Conservation (phyloP, 1,284 basidiomycete genomes). For the Marasmius oreades region DNA sequence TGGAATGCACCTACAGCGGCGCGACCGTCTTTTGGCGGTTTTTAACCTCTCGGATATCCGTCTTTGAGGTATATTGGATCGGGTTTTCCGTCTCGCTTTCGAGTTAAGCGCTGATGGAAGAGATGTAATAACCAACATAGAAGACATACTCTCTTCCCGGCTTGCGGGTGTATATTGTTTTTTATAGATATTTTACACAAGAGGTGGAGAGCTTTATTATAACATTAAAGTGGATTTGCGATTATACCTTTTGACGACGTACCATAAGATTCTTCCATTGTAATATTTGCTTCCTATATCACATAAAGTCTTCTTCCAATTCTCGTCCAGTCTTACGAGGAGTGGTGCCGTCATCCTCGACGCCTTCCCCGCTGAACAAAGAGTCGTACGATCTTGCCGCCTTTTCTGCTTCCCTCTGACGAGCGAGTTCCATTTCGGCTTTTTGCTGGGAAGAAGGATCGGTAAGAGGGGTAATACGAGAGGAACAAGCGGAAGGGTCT, state of each 20-base stretch:
- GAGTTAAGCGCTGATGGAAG: too few relatives aligned
- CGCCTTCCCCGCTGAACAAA: conserved; percentile 52
- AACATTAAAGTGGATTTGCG: too few relatives aligned
- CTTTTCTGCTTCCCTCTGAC: conserved; percentile 70
- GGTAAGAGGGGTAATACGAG: neutral
- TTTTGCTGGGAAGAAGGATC: conserved; percentile 49
- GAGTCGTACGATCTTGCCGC: conserved; percentile 74
- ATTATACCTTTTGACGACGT: too few relatives aligned
- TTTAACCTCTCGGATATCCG: neutral
- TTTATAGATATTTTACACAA: too few relatives aligned
- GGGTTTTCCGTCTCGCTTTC: neutral
- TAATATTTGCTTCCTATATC: neutral
- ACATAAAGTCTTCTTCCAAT: conserved; percentile 16
- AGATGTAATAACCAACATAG: too few relatives aligned
- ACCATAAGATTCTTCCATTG: too few relatives aligned
- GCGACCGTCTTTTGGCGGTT: neutral
- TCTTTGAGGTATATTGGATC: neutral
- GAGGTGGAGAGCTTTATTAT: too few relatives aligned
- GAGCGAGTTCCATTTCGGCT: conserved; percentile 64
- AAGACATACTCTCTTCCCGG: too few relatives aligned
- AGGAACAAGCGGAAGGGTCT: neutral
- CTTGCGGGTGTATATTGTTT: too few relatives aligned
- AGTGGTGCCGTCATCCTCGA: conserved; percentile 30
- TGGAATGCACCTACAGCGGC: neutral
- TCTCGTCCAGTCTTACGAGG: conserved; percentile 43